phyloP scores from a whole-genome alignment of 2,329 filamentous ascomycete species.

The Diaporthe citriasiana region DNA sequence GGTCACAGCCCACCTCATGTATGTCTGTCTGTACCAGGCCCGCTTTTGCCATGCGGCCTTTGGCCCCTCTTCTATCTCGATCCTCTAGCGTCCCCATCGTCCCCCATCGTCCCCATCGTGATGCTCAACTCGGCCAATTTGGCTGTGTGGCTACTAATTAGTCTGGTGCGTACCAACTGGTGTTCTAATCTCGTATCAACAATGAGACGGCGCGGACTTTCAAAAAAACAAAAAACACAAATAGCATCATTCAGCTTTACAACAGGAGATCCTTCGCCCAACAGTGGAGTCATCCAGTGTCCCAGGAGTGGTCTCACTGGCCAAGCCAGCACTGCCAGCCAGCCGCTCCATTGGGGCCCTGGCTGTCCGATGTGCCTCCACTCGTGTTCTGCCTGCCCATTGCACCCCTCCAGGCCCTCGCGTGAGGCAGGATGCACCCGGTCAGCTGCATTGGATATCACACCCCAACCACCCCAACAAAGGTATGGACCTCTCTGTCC shows the following conservation, averaged over 20 bases:
- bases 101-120: not conserved
- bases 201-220: conserved; percentile 5
- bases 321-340: conserved; percentile 1
- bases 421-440: conserved; percentile 21
- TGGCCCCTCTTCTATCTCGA: conserved; percentile 30
- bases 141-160: conserved; percentile 5
- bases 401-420: not conserved
- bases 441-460: conserved; percentile 27
- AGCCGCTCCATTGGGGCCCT: no score
- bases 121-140: conserved; percentile 6
- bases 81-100: not conserved
- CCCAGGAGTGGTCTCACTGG: conserved; percentile 8
- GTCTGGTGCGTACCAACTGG: conserved; percentile 11
- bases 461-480: conserved; percentile 4
- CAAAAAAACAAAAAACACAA: conserved; percentile 8
- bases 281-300: conserved; percentile 2
- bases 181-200: conserved; percentile 25
- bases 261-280: conserved; percentile 1
- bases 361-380: conserved; percentile 1
- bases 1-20: not conserved
- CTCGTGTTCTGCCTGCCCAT: conserved; percentile 13
- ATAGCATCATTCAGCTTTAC: conserved; percentile 1
- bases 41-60: conserved; percentile 15
- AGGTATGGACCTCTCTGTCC: not conserved
- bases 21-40: not conserved